phyloP scores from a whole-genome alignment of 2,329 filamentous ascomycete genomes.

The Harringtonia lauricola region DNA sequence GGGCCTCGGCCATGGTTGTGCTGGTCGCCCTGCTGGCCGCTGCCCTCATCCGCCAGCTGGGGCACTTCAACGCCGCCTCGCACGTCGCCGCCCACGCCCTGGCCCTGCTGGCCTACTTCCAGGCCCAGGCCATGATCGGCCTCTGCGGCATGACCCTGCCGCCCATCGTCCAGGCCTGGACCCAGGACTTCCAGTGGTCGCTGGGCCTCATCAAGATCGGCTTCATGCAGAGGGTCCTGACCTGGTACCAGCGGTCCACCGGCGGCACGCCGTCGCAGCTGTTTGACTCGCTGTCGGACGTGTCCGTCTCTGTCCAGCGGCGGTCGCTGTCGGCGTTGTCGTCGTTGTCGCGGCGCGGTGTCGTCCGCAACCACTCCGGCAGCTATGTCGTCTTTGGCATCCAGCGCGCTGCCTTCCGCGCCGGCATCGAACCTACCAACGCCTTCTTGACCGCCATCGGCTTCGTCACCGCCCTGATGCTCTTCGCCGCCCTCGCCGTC shows the following conservation, averaged over 20 bases:
- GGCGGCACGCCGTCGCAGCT: conserved; percentile 65
- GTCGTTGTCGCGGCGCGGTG: conserved; percentile 26
- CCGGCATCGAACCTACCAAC: conserved; percentile 68
- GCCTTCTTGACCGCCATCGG: conserved; percentile 74
- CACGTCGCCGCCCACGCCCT: conserved; percentile 76
- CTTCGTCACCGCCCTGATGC: conserved; percentile 69
- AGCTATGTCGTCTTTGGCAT: conserved; percentile 57
- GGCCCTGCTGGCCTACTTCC: conserved; percentile 77
- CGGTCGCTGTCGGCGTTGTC: conserved; percentile 21
- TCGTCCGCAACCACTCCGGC: conserved; percentile 27
- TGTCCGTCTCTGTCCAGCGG: conserved; percentile 63
- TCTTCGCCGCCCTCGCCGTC: conserved; percentile 59
- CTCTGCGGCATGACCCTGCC: conserved; percentile 66
- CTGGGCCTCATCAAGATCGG: conserved; percentile 75
- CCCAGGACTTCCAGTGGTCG: conserved; percentile 84
- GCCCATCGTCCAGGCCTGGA: conserved; percentile 73
- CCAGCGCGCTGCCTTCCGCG: conserved; percentile 66
- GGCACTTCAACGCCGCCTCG: conserved; percentile 75
- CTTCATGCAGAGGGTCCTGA: conserved; percentile 71
- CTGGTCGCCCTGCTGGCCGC: conserved; percentile 63
- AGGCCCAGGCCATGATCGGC: conserved; percentile 72
- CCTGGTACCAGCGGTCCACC: conserved; percentile 80
- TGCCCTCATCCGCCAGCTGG: conserved; percentile 68
- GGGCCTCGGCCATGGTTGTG: conserved; percentile 67
- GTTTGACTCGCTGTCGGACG: conserved; percentile 54